Conservation (phyloP, 192 early-diverging fungal genomes). For the Backusella psychrophila region DNA sequence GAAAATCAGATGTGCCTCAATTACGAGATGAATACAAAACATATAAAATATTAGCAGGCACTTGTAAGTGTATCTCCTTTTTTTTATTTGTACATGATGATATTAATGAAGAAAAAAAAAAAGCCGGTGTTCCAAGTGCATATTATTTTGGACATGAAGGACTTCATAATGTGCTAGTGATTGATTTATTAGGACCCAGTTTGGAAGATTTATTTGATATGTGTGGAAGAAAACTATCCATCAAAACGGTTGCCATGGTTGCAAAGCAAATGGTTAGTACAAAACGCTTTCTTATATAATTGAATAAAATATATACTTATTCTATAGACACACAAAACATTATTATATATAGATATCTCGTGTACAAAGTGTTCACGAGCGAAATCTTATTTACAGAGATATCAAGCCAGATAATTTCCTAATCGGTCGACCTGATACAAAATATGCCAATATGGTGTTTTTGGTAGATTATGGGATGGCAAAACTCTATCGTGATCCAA, state of each 20-base stretch:
- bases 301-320: neutral
- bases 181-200: slow-evolving; percentile 91
- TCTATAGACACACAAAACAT: neutral
- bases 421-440: slow-evolving; percentile 71
- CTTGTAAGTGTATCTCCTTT: slow-evolving; percentile 34
- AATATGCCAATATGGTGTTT: slow-evolving; percentile 67
- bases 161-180: slow-evolving; percentile 89
- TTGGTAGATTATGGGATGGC: slow-evolving; percentile 99
- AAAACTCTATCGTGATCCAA: slow-evolving; percentile 94
- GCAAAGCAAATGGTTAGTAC: slow-evolving; percentile 88
- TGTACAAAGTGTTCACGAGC: slow-evolving; percentile 90
- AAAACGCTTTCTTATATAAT: neutral
- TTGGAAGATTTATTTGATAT: slow-evolving; percentile 96
- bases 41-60: slow-evolving; percentile 87
- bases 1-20: slow-evolving; percentile 96
- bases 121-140: slow-evolving; percentile 84
- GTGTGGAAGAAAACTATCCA: slow-evolving; percentile 83
- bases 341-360: slow-evolving; percentile 50
- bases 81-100: neutral
- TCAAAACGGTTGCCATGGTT: slow-evolving; percentile 94
- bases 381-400: slow-evolving; percentile 93
- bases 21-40: slow-evolving; percentile 93
- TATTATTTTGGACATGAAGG: slow-evolving; percentile 98
- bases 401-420: slow-evolving; percentile 99
- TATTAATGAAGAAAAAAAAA: neutral